Conservation (phyloP, 441 rosid genomes). For the Raphanus hybrid region DNA sequence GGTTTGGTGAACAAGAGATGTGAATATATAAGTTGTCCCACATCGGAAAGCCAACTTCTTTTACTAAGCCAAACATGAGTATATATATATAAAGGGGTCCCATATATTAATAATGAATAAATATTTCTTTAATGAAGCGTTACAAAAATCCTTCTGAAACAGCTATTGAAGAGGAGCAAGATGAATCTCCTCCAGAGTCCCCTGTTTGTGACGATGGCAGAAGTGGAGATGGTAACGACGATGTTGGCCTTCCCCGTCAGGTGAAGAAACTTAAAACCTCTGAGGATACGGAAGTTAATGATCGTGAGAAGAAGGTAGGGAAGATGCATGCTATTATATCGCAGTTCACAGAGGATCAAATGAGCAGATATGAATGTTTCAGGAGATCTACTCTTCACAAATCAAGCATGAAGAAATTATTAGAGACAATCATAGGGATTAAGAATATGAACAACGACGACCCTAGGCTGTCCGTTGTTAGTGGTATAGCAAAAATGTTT, state of each 20-base stretch:
- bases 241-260: neutral
- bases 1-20: neutral
- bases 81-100: neutral
- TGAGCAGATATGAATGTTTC: neutral
- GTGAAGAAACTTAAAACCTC: neutral
- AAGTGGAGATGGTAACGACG: neutral
- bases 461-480: neutral
- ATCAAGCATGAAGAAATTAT: neutral
- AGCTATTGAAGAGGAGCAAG: neutral
- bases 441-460: slow-evolving; percentile 8
- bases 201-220: neutral
- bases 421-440: neutral
- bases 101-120: neutral
- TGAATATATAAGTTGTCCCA: neutral
- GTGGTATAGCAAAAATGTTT: neutral
- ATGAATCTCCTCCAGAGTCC: neutral
- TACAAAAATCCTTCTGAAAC: neutral
- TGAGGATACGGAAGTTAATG: neutral
- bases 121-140: neutral
- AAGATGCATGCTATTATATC: neutral
- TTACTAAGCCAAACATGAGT: neutral
- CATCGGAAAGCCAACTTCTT: neutral
- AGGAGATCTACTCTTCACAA: neutral
- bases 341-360: neutral
- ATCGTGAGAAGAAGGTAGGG: neutral